Base-by-base conservation (phyloP, 176 grass and related monocot genomes). In the Triticum dicoccoides region DNA sequence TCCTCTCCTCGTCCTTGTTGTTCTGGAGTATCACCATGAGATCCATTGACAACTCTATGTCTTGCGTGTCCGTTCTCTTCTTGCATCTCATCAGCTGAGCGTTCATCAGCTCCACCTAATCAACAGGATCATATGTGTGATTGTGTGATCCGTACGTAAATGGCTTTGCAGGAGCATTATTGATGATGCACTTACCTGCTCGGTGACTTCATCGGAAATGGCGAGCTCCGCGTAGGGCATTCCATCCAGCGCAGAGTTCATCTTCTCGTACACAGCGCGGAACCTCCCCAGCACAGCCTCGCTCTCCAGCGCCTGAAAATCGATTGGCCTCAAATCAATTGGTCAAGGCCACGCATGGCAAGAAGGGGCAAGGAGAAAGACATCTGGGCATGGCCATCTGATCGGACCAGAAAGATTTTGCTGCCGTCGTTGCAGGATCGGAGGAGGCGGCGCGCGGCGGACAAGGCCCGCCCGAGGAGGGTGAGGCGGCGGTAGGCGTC, bases 331-430 rank as follows among this genome's bases (percentile, higher is more conserved):
- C 49, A 71, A 34, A 18, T 9, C 34, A 17, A n/a, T 71, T 71
- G 14, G 32, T 18, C 61, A 77, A 72, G 29, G 18, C 23, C 39
- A n/a, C 1, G 23, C n/a, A 65, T 5, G 9, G 21, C 65, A 54
- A 82, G 9, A 69, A 56, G 5, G 27, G 4, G 11, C 11, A 59
- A 61, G 1, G 1, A n/a, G 14, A 54, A 54, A 54, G 51, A 17
- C 15, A 54, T n/a, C 13, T 27, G 12, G 10, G 9, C 2, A 35
- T 7, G 33, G 20, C 5, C 2, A 80, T 59, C 70, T 66, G 23
- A 91, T 45, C 88, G 66, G 15, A 93, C 94, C 91, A 95, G 87
- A 83, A 80, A 93, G 73, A 95, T 93, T 84, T 93, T 95, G 89
- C 94, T 95, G 77, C 94, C 91, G 51, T 95, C 94, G 44, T 95